Conservation (phyloP, 768 basidiomycete species). For the Boletus pseudopeckii region DNA sequence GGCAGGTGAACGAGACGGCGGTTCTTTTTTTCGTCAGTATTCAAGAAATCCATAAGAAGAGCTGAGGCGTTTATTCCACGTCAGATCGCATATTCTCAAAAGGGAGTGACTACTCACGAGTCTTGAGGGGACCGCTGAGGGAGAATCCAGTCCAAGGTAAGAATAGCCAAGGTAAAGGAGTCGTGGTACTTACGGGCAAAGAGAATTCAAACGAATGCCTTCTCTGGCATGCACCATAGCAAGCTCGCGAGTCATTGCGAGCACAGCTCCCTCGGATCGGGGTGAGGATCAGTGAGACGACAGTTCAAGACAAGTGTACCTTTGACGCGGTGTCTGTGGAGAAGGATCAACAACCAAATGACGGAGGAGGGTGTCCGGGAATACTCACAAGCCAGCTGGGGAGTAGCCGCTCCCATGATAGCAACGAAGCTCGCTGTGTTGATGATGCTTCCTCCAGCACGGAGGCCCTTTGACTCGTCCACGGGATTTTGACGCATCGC, state of each 20-base stretch:
- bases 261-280: conserved; percentile 75
- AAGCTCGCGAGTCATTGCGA: conserved; percentile 96
- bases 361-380: neutral
- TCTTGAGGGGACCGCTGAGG: conserved; percentile 86
- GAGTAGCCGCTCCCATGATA: conserved; percentile 92
- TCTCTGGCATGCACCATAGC: conserved; percentile 98
- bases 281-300: conserved; percentile 7
- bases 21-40: conserved; percentile 93
- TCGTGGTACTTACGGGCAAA: conserved; percentile 77
- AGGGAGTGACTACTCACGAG: conserved; percentile 57
- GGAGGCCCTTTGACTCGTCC: conserved; percentile 77
- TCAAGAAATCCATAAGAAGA: conserved; percentile 96
- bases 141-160: conserved; percentile 4
- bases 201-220: conserved; percentile 92
- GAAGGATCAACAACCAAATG: conserved; percentile 6
- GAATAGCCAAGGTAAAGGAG: neutral
- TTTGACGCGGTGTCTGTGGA: conserved; percentile 88
- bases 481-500: conserved; percentile 94
- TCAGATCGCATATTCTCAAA: neutral
- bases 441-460: conserved; percentile 87
- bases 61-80: conserved; percentile 43
- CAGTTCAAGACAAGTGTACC: conserved; percentile 35
- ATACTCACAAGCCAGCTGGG: conserved; percentile 86
- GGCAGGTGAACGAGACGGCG: conserved; percentile 88
- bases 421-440: conserved; percentile 99